Evolutionary conservation across 2,329 filamentous ascomycete genomes (phyloP), one percentile per base, ranked within the genome.

Genomic region (Fonsecaea pedrosoi): DNA sequence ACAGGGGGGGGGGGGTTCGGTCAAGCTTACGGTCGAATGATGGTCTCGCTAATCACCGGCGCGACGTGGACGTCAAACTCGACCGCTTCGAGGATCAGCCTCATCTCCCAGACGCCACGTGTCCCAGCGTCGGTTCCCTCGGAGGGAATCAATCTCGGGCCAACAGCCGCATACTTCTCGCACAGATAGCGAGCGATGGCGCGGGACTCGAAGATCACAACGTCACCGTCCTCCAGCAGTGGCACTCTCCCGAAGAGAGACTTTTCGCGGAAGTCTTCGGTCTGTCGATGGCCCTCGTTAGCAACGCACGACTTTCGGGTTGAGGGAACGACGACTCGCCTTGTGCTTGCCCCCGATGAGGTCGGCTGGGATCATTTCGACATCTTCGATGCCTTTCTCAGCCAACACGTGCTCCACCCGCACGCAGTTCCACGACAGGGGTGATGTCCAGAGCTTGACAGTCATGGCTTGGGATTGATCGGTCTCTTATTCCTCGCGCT

Each of bases 191-290:
- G 62, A 21, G 32, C 32, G 34, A 64, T 64, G 9, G 62, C 54
- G 38, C 62, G 62, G 15, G 62, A 64, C 30, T 64, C 62, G 55
- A 64, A 64, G 38, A 64, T 38, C 18, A 30, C 40, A 12, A 59
- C 6, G 3, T 58, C 30, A 13, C 34, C 54, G 34, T 38, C 54
- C 32, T 64, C 62, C 5, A 64, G 12, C 42, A 64, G 54, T n/a
- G 62, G 62, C 13, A 59, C 62, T 15, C 54, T 45, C 54, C 62
- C 62, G 34, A 58, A 64, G 9, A 64, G n/a, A 42, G 62, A 64
- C 54, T 64, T 64, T 6, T 54, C 62, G 10, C 40, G 35, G 34
- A 64, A 64, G 9, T 54, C 62, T 35, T 37, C 30, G 25, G 38
- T 58, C 54, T 48, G 54, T 50, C 15, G 30, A 50, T 6, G 3